These are phyloP conservation scores for Barnettozyma vustinii DNA, from an alignment of 805 yeast genomes.

Conservation along the genomic window DNA sequence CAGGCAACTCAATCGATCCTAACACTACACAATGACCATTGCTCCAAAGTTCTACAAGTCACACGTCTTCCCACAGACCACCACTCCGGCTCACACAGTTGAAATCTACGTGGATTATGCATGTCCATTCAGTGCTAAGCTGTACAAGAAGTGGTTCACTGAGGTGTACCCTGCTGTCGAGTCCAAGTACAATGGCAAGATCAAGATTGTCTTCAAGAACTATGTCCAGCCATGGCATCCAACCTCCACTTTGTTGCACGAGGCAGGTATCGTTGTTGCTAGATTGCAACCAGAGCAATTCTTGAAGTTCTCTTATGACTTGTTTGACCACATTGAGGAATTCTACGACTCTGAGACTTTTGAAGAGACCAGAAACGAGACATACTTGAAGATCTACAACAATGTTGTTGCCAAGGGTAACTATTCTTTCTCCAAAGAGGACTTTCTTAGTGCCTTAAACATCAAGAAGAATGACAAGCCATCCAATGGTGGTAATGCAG, in stretches of 20 bases:
- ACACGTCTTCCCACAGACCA: constrained; percentile 18
- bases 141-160: constrained; percentile 50
- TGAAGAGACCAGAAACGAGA: constrained; percentile 48
- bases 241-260: constrained; percentile 60
- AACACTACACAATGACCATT: constrained; percentile 21
- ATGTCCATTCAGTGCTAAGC: constrained; percentile 68
- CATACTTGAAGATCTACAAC: constrained; percentile 47
- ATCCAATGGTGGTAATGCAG: constrained; percentile 52
- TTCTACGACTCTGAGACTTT: constrained; percentile 61
- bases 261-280: constrained; percentile 69
- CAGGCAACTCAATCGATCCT: not conserved
- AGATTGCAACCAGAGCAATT: constrained; percentile 45
- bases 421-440: constrained; percentile 21
- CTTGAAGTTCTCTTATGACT: constrained; percentile 49
- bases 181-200: constrained; percentile 39
- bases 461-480: constrained; percentile 25
- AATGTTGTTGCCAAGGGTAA: constrained; percentile 39
- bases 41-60: constrained; percentile 23
- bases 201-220: constrained; percentile 60
- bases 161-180: constrained; percentile 50
- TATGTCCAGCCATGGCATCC: constrained; percentile 94
- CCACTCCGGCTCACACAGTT: constrained; percentile 33
- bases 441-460: constrained; percentile 27
- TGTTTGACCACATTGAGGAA: constrained; percentile 49
- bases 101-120: constrained; percentile 70